Evolutionary conservation across 306 rosid genomes (phyloP), one percentile per base, ranked within the genome.

Genomic region (Mimosa pudica): DNA sequence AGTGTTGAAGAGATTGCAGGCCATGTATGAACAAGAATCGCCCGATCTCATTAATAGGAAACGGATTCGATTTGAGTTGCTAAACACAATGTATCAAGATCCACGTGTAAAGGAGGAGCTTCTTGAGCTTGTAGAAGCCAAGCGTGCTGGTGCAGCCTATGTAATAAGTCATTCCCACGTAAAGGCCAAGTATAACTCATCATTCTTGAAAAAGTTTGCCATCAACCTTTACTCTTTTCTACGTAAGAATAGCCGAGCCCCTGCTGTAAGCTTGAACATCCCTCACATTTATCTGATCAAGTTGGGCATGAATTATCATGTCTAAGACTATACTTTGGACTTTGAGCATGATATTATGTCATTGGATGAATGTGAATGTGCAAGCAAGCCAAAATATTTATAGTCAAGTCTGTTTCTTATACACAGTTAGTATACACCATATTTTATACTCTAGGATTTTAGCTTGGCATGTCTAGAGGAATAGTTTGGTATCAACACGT

Each of bases 211-310:
- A 88, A 84, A 71, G 86, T 85, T 90, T 65, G 89, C 92, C 10
- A 70, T 95, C 69, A 85, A 90, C 79, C 87, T 92, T 6, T 91
- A 91, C 89, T 89, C 98, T 73, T 93, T 93, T 82, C 88, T 95
- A 58, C 92, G 94, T 10, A 95, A 91, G 78, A 95, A 93, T 80
- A 89, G 97, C 72, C 92, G 99, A 24, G 89, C 92, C 10, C 97
- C 97, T 52, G 86, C 96, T 14, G 96, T 89, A 38, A 84, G 91
- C 51, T 86, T 93, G 68, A 95, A 95, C 87, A 88, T 95, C 71
- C 99, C 98, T 62, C 98, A 86, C 77, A 90, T 86, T 71, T 93
- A 92, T 81, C 87, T 95, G 84, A 93, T 95, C 73, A 88, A 93
- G 85, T 97, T 93, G 36, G 97, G 99, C 45, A 88, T 89, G 93